Base-by-base conservation (phyloP, 163 green algal species). In the Smithsoniella earleae region DNA sequence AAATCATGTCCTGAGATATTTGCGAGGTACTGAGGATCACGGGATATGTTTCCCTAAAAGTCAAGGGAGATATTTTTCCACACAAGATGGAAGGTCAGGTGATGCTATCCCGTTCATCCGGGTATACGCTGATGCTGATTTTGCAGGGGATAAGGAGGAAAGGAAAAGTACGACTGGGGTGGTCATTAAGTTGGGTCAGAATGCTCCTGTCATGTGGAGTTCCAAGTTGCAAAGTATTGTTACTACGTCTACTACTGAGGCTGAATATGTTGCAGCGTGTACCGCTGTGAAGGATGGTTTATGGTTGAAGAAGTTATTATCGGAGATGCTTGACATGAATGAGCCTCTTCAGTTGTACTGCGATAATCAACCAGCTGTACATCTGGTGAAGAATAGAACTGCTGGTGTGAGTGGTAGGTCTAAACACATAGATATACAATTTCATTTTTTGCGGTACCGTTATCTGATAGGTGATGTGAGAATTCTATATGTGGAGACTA, bases 251-350 rank as follows among this genome's bases (percentile, higher is more conserved):
- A 84, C 80, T 8, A 54, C 73, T 1, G 80, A 87, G 73, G 77
- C 82, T 31, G 78, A 87, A 58, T 86, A 86, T 65, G 83, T 86
- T 74, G 80, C 78, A 33, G 79, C 82, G n/a, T 46, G 65, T 45
- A 1, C 27, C 0, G 76, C 75, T 2, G 66, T 73, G 22, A 82
- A 80, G 63, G 79, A 84, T 33, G 79, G 52, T 13, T 25, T 85
- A 0, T 85, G 75, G 73, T 66, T 86, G 2, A 44, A 76, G 3
- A 82, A 75, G 5, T 62, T 86, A 25, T 1, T 82, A 2, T 2
- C 22, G 1, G 77, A 81, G 6, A 58, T 86, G 45, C 36, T 52
- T 3, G 55, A 74, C 20, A 62, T 13, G n/a, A 2, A 37, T 3
- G 2, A 8, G 16, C 40, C 31, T 8, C 66, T 77, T 36, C 40